Percentiles rank a stretch among this genome's conserved stretches.
Conservation (phyloP, 352 stramenopile genomes). For the Globisporangium parvum region DNA sequence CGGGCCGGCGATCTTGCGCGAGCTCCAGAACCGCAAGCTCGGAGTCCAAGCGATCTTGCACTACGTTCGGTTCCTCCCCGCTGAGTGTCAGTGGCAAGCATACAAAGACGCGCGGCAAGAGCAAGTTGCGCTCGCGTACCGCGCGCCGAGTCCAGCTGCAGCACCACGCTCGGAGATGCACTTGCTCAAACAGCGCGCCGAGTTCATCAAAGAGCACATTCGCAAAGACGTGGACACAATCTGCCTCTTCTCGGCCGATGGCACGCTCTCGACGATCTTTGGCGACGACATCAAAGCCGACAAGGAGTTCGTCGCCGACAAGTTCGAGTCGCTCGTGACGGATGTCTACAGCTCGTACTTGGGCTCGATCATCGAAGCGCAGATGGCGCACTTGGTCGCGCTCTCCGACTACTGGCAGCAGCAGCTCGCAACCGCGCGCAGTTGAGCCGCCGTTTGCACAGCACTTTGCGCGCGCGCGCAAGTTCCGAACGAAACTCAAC, state of each 20-base stretch:
- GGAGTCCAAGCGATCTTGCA: constrained; percentile 46
- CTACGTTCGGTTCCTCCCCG: constrained; percentile 61
- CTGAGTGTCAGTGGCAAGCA: constrained; percentile 52
- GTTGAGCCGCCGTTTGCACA: constrained; percentile 21
- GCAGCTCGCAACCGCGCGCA: constrained; percentile 27
- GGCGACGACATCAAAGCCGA: constrained; percentile 46
- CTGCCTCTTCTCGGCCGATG: constrained; percentile 56
- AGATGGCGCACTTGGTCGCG: constrained; percentile 46
- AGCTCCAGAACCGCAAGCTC: constrained; percentile 47
- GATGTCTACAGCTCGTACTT: constrained; percentile 57
- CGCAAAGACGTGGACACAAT: constrained; percentile 66
- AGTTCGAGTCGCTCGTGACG: constrained; percentile 58
- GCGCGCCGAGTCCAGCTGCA: background rate
- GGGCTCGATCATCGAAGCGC: constrained; percentile 37
- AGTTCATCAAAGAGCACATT: constrained; percentile 74
- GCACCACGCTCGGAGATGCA: constrained; percentile 6
- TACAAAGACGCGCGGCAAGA: constrained; percentile 58
- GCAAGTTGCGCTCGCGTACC: constrained; percentile 44
- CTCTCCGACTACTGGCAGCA: constrained; percentile 57
- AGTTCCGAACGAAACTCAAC: constrained; percentile 54
- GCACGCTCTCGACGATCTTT: constrained; percentile 66
- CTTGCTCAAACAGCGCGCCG: constrained; percentile 45
- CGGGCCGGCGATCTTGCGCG: constrained; percentile 36
- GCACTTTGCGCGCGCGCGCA: constrained; percentile 42
- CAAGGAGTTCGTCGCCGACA: constrained; percentile 40